A percentile compares a stretch with the other conserved stretches of the same genome.
phyloP scores from a whole-genome alignment of 2,329 filamentous ascomycete genomes.

The Domatiomyces catenatus region DNA sequence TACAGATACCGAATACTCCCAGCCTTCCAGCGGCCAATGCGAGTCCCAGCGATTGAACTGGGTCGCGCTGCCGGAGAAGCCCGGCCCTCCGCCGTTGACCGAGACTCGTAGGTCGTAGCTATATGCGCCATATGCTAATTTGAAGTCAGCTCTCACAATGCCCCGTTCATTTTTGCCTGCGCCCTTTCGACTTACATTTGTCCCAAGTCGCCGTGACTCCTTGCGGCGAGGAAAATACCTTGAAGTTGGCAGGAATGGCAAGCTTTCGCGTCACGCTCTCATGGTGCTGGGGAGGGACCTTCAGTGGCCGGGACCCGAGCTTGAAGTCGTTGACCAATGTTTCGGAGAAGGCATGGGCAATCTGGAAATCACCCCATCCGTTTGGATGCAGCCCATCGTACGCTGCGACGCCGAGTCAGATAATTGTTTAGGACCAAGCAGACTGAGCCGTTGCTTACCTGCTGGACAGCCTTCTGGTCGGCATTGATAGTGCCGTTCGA shows the following conservation, averaged over 20 bases:
- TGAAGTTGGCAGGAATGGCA: not conserved
- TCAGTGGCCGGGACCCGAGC: not conserved
- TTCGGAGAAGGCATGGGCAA: not conserved
- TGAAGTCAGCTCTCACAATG: not conserved
- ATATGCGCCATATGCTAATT: not conserved
- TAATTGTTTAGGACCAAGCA: not conserved
- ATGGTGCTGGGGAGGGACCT: not conserved
- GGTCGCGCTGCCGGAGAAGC: not conserved
- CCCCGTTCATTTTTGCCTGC: not conserved
- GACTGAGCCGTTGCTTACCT: not conserved
- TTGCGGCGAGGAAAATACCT: not conserved
- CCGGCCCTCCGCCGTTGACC: not conserved
- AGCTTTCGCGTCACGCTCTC: not conserved
- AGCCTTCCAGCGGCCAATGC: not conserved
- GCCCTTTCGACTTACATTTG: not conserved
- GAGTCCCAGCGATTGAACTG: not conserved
- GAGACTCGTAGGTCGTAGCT: not conserved
- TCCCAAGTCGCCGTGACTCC: not conserved
- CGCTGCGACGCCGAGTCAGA: not conserved
- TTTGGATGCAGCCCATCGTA: slow-evolving; percentile 1
- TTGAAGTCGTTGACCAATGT: not conserved
- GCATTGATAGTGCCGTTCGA: not conserved
- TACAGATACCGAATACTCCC: not conserved
- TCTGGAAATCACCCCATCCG: not conserved
- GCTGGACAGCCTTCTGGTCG: not conserved